phyloP scores from a whole-genome alignment of 805 yeast genomes.

The Candida orba region DNA sequence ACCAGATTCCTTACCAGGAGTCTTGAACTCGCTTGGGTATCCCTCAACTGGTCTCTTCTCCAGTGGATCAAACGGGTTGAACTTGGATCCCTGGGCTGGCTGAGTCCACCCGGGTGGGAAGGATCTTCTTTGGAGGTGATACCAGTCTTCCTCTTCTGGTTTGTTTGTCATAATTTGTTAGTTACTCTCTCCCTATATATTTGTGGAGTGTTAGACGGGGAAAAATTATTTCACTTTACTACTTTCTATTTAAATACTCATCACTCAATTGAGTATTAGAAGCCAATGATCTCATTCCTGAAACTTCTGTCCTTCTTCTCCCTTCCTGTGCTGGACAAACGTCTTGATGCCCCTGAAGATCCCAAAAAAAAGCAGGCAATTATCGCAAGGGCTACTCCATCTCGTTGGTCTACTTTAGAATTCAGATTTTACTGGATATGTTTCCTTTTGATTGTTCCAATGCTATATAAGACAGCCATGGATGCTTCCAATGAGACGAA shows the following conservation, averaged over 20 bases:
- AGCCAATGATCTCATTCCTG: slow-evolving; percentile 2
- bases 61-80: slow-evolving; percentile 75
- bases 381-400: slow-evolving; percentile 13
- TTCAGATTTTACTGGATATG: slow-evolving; percentile 60
- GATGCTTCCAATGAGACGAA: slow-evolving; percentile 70
- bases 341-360: slow-evolving; percentile 30
- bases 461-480: slow-evolving; percentile 76
- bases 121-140: slow-evolving; percentile 49
- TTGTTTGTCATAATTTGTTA: slow-evolving; percentile 1
- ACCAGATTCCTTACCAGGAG: slow-evolving; percentile 54
- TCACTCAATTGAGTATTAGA: too few species aligned
- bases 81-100: slow-evolving; percentile 37
- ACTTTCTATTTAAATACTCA: too few species aligned
- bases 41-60: slow-evolving; percentile 78
- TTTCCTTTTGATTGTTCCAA: slow-evolving; percentile 67
- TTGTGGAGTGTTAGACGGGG: too few species aligned
- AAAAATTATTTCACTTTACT: neutral
- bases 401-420: slow-evolving; percentile 75
- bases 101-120: slow-evolving; percentile 76
- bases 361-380: slow-evolving; percentile 21
- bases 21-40: slow-evolving; percentile 72
- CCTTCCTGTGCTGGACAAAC: slow-evolving; percentile 35
- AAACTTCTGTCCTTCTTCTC: slow-evolving; percentile 23
- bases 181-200: too few species aligned
- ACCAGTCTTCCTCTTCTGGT: slow-evolving; percentile 7